A percentile compares a stretch with the other conserved stretches of the same genome.
Evolutionary conservation across 1,284 basidiomycete species (phyloP).

Genomic region (Cutaneotrichosporon sp.): DNA sequence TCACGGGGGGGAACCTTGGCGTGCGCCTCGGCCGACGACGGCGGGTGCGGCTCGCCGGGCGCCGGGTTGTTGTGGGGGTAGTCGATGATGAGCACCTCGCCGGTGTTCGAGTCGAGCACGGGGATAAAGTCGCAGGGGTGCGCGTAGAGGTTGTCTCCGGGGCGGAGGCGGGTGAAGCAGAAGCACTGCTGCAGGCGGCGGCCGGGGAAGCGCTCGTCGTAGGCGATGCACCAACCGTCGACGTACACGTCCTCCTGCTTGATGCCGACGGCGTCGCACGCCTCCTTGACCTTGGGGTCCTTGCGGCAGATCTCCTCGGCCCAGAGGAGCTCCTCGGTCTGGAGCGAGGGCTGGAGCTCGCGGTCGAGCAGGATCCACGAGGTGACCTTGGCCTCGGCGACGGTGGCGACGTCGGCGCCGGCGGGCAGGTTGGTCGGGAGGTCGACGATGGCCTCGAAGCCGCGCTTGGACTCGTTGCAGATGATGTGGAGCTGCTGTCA

Average conservation of each 20-base stretch:
- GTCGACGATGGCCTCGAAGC: slow-evolving; percentile 50
- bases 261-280: slow-evolving; percentile 54
- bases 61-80: slow-evolving; percentile 39
- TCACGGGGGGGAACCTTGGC: slow-evolving; percentile 30
- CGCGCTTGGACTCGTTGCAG: slow-evolving; percentile 49
- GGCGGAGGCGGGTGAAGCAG: slow-evolving; percentile 52
- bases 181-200: slow-evolving; percentile 54
- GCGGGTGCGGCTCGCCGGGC: slow-evolving; percentile 24
- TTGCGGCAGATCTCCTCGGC: slow-evolving; percentile 54
- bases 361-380: slow-evolving; percentile 48
- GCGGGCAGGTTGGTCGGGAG: slow-evolving; percentile 46
- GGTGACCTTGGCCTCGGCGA: slow-evolving; percentile 36
- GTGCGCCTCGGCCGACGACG: slow-evolving; percentile 39
- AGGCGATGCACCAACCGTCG: slow-evolving; percentile 57
- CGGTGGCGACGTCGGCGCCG: slow-evolving; percentile 19
- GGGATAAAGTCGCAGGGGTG: slow-evolving; percentile 56
- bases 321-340: slow-evolving; percentile 56
- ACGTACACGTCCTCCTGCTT: slow-evolving; percentile 50
- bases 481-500: slow-evolving; percentile 49
- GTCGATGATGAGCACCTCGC: slow-evolving; percentile 54
- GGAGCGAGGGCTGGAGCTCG: slow-evolving; percentile 55
- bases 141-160: slow-evolving; percentile 53
- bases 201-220: slow-evolving; percentile 55
- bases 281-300: slow-evolving; percentile 50
- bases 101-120: slow-evolving; percentile 46